Base-by-base conservation (phyloP, 495 filamentous ascomycete species). In the Sphaerosporella brunnea region DNA sequence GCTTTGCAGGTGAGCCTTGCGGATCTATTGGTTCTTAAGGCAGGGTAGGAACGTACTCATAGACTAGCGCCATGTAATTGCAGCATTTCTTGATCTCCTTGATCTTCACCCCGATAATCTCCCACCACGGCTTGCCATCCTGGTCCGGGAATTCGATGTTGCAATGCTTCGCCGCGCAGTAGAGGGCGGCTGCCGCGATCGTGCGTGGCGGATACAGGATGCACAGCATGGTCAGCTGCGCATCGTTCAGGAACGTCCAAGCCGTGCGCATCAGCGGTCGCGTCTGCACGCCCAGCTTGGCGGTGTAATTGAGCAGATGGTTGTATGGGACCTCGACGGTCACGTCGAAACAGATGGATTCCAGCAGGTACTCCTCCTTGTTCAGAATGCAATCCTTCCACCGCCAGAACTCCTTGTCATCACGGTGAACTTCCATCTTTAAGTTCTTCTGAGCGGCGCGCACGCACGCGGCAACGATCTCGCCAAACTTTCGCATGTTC, bases 391-490 rank as follows among this genome's bases (percentile, higher is more conserved):
- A 85, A 57, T 99, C 90, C 39, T 82, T 75, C 90, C 90, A 97
- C 59, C 76, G 71, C 90, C 90, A 97, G 61, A 82, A 97, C 52
- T 96, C 90, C 53, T 93, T 95, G 35, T 78, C 83, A 61, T 95
- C 85, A 62, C 94, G 90, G 57, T 96, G 88, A 20, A 97, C 80
- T 15, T 52, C 46, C 45, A 93, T 71, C 55, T 83, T 78, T 5
- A 80, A 68, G 54, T 96, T 80, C 65, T 97, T 96, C 61, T 93
- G 88, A 23, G 88, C 92, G 11, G 94, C 87, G 50, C 85, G 84
- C 41, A 84, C 86, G 56, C 88, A 92, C 0, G 87, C 83, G 19
- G 93, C 75, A 48, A 97, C 82, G 25, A 97, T 67, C 51, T 96
- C 85, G 54, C 81, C 86, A 55, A 93, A 92, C 55, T 90, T 92